phyloP scores from a whole-genome alignment of 1,284 basidiomycete genomes.

The Fomitopsis palustris region DNA sequence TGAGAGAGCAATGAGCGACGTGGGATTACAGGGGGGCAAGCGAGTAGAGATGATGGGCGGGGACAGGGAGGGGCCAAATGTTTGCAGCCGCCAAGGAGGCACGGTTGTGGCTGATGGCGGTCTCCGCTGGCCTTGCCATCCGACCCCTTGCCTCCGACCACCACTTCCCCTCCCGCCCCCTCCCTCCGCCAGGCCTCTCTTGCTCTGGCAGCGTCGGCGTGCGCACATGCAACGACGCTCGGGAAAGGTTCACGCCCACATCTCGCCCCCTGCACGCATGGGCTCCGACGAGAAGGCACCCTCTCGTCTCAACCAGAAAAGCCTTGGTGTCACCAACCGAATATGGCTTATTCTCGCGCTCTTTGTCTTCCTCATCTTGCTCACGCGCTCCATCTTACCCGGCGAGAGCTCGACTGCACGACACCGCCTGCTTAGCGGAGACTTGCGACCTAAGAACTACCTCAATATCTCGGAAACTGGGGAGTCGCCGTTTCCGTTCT shows the following conservation, averaged over 20 bases:
- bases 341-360: conserved; percentile 67
- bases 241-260: conserved; percentile 48
- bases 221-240: conserved; percentile 56
- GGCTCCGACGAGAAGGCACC: conserved; percentile 44
- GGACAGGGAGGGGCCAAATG: not conserved
- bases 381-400: conserved; percentile 60
- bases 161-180: not conserved
- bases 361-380: conserved; percentile 55
- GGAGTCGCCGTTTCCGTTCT: conserved; percentile 77
- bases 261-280: conserved; percentile 46
- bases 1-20: not conserved
- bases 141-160: conserved; percentile 3
- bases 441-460: conserved; percentile 67
- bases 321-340: conserved; percentile 60
- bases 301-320: conserved; percentile 52
- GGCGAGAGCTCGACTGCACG: conserved; percentile 27
- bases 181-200: not conserved
- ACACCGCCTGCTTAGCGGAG: conserved; percentile 42
- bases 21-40: not conserved
- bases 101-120: not conserved
- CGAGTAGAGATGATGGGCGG: conserved; percentile 1
- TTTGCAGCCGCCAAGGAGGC: not conserved
- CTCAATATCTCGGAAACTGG: conserved; percentile 55
- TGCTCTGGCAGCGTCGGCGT: conserved; percentile 9
- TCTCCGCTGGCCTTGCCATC: not conserved